These are phyloP conservation scores for Colletotrichum destructivum DNA, from an alignment of 2,329 filamentous ascomycete genomes.

Conservation along the genomic window DNA sequence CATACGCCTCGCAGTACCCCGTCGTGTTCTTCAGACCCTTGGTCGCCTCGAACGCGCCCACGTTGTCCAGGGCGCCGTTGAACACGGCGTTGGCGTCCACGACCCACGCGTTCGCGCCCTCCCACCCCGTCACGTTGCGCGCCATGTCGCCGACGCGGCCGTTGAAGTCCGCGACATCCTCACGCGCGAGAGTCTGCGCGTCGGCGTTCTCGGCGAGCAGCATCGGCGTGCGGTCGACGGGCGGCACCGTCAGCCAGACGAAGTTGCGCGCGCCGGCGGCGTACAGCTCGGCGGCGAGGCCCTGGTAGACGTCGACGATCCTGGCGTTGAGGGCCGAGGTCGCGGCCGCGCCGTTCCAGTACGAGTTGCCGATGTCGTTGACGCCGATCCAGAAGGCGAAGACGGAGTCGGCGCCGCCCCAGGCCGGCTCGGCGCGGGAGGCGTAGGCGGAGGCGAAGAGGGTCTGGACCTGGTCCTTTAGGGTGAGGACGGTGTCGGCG, in stretches of 20 bases:
- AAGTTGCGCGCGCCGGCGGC: slow-evolving; percentile 70
- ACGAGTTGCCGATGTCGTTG: slow-evolving; percentile 69
- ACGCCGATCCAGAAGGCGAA: slow-evolving; percentile 69
- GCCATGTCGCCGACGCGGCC: slow-evolving; percentile 58
- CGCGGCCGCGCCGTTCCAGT: slow-evolving; percentile 50
- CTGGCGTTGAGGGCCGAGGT: slow-evolving; percentile 52
- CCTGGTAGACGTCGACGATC: slow-evolving; percentile 61
- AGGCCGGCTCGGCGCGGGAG: slow-evolving; percentile 55
- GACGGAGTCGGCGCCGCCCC: slow-evolving; percentile 56
- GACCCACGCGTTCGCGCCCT: slow-evolving; percentile 64
- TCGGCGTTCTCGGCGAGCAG: slow-evolving; percentile 56
- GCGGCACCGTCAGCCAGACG: slow-evolving; percentile 71
- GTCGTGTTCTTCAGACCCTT: slow-evolving; percentile 69
- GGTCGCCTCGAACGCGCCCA: slow-evolving; percentile 64
- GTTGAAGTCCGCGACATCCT: slow-evolving; percentile 68
- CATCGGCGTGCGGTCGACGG: slow-evolving; percentile 68
- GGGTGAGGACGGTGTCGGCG: slow-evolving; percentile 60
- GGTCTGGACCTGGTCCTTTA: slow-evolving; percentile 65
- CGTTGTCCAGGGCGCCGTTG: slow-evolving; percentile 66
- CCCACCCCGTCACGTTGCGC: slow-evolving; percentile 53
- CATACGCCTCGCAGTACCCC: slow-evolving; percentile 67
- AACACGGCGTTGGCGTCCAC: slow-evolving; percentile 70
- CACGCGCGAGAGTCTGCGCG: slow-evolving; percentile 54
- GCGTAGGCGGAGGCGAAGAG: slow-evolving; percentile 42
- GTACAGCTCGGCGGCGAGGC: slow-evolving; percentile 63